Base-by-base conservation (phyloP, 1,139 yeast genomes). In the Hyphopichia fennica region DNA sequence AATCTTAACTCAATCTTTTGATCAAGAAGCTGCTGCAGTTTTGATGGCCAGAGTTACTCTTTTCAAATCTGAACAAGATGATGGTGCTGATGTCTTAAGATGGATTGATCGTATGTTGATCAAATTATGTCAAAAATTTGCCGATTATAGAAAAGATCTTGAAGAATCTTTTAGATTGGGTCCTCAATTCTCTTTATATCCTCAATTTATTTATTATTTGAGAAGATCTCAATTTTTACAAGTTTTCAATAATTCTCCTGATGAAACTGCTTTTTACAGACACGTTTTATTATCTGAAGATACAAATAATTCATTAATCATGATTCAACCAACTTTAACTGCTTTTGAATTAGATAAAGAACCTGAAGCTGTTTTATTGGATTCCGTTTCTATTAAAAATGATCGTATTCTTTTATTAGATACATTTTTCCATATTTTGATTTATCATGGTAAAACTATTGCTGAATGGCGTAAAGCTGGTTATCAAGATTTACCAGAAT, bases 21-120 rank as follows among this genome's bases (percentile, higher is more conserved):
- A 93, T 67, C 99, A 95, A 71, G 99, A 93, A 65, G 97, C 98
- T 16, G 97, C 99, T 10, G 96, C 98, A 8, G 98, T 91, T 1
- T 75, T 93, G 50, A 88, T 91, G 90, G 87, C 98, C 1, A 79
- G 99, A 62, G 84, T 93, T 45, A 95, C 97, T 4, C 90, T 93
- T 41, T 87, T 80, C 75, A 93, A 87, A 69, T 82, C 93, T 36
- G 91, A 93, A 67, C 87, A 81, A 54, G 79, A 72, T 46, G 79
- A 74, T 49, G 79, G 78, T 14, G 79, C 79, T 15, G 79, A 74
- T 52, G 79, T 74, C 4, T 67, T 74, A 49, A 64, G 79, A 53
- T 74, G 79, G 79, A 69, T 74, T 41, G 79, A 74, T 54, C 67
- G 79, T 43, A 73, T 72, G 75, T 65, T 74, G 54, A 73, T 74